These are phyloP conservation scores for Prunus mira DNA, from an alignment of 306 rosid genomes.

Conservation along the genomic window DNA sequence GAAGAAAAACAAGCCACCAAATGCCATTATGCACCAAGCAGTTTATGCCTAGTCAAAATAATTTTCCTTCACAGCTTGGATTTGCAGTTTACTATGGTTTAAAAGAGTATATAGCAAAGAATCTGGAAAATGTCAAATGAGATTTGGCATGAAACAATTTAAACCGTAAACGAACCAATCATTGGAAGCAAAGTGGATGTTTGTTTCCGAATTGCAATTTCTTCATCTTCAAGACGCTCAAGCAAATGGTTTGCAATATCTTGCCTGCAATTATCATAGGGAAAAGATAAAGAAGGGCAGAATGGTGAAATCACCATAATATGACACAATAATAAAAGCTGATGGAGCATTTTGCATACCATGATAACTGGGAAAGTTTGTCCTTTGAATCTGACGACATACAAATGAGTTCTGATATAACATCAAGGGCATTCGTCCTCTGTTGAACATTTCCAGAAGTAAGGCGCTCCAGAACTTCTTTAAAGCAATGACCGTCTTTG, in stretches of 20 bases:
- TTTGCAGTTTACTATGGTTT: neutral
- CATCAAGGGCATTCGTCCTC: conserved; percentile 84
- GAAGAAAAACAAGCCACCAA: too few relatives aligned
- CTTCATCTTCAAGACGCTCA: conserved; percentile 77
- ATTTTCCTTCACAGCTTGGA: neutral
- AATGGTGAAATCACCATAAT: neutral
- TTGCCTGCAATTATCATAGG: conserved; percentile 49
- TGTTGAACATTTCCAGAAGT: conserved; percentile 55
- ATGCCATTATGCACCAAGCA: neutral
- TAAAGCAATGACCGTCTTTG: conserved; percentile 50
- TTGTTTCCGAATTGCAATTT: conserved; percentile 52
- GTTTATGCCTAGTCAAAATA: neutral
- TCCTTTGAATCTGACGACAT: conserved; percentile 40
- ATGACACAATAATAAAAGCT: conserved; percentile 2
- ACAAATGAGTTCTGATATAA: conserved; percentile 62
- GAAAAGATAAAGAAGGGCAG: neutral
- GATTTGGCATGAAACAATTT: neutral
- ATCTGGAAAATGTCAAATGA: neutral
- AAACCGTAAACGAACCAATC: conserved; percentile 51
- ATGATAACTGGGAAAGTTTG: conserved; percentile 38
- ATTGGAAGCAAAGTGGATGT: conserved; percentile 64
- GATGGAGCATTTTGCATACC: conserved; percentile 41
- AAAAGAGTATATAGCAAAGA: neutral
- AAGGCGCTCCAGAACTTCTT: conserved; percentile 71
- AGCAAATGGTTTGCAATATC: conserved; percentile 60